Conservation (phyloP, 371 early-diverging fungal species). For the Lichtheimia corymbifera region DNA sequence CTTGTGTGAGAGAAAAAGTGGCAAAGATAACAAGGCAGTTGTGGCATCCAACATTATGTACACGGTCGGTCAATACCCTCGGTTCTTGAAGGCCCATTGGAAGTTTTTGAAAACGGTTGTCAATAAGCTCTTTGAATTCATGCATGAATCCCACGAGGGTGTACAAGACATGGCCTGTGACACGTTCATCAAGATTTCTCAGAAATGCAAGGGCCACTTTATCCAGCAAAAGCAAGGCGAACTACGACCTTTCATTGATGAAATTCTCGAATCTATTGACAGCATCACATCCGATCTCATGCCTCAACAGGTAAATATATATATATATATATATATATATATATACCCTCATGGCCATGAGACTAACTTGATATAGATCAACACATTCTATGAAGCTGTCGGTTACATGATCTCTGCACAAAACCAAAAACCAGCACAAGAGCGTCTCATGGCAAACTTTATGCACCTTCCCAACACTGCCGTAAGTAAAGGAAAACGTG, state of each 20-base stretch:
- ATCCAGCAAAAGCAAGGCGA: slow-evolving; percentile 87
- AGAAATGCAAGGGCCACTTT: slow-evolving; percentile 96
- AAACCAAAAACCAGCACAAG: slow-evolving; percentile 68
- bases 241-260: slow-evolving; percentile 88
- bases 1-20: slow-evolving; percentile 92
- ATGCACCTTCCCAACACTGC: slow-evolving; percentile 90
- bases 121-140: slow-evolving; percentile 99
- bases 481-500: slow-evolving; percentile 39
- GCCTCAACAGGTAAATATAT: slow-evolving; percentile 75
- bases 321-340: no score
- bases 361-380: slow-evolving; percentile 51
- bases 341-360: not conserved
- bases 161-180: slow-evolving; percentile 99
- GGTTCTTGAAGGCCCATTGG: slow-evolving; percentile 98
- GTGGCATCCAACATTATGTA: slow-evolving; percentile 99
- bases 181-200: slow-evolving; percentile 98
- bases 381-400: slow-evolving; percentile 96
- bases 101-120: slow-evolving; percentile 99
- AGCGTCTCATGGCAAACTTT: slow-evolving; percentile 76
- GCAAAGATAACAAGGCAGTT: slow-evolving; percentile 99
- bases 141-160: slow-evolving; percentile 99
- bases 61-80: slow-evolving; percentile 98
- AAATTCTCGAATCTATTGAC: slow-evolving; percentile 80
- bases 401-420: slow-evolving; percentile 96
- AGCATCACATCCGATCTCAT: slow-evolving; percentile 85